A percentile compares a stretch with the other conserved stretches of the same genome.
Conservation (phyloP, 176 grass and related monocot genomes). For the Lolium perenne region DNA sequence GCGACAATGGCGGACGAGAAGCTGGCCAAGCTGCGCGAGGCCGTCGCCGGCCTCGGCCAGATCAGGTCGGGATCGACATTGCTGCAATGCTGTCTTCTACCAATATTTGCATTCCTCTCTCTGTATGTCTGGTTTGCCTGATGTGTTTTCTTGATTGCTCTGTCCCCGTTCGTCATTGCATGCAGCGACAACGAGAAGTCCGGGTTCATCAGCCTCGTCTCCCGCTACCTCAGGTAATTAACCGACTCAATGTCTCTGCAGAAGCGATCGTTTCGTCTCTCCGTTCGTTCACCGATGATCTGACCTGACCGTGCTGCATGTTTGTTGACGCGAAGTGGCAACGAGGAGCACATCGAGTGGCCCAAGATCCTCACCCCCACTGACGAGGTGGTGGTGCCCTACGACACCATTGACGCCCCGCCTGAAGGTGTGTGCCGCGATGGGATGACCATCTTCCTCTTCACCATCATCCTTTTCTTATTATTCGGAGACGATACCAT, state of each 20-base stretch:
- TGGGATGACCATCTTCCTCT: neutral
- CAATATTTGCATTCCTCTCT: neutral
- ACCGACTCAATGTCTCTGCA: too few relatives aligned
- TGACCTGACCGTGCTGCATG: neutral
- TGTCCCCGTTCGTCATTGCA: neutral
- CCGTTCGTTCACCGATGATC: neutral
- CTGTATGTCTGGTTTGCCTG: too few relatives aligned
- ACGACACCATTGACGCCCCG: conserved; percentile 65
- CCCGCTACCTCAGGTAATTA: conserved; percentile 89
- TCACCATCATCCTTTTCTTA: neutral
- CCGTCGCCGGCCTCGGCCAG: conserved; percentile 58
- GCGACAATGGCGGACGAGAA: conserved; percentile 75
- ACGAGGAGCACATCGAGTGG: conserved; percentile 91
- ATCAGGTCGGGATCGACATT: conserved; percentile 61
- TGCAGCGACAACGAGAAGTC: conserved; percentile 91
- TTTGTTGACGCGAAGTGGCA: conserved; percentile 45
- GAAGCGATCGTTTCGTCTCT: neutral
- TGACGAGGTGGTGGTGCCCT: conserved; percentile 87
- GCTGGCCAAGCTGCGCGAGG: conserved; percentile 65
- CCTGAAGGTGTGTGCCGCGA: conserved; percentile 53
- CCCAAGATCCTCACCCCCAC: conserved; percentile 89
- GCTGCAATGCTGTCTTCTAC: neutral
- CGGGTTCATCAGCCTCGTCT: conserved; percentile 80
- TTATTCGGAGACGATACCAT: neutral
- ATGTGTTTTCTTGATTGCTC: neutral